phyloP scores from a whole-genome alignment of 768 basidiomycete genomes.

The Podaxis sp. region DNA sequence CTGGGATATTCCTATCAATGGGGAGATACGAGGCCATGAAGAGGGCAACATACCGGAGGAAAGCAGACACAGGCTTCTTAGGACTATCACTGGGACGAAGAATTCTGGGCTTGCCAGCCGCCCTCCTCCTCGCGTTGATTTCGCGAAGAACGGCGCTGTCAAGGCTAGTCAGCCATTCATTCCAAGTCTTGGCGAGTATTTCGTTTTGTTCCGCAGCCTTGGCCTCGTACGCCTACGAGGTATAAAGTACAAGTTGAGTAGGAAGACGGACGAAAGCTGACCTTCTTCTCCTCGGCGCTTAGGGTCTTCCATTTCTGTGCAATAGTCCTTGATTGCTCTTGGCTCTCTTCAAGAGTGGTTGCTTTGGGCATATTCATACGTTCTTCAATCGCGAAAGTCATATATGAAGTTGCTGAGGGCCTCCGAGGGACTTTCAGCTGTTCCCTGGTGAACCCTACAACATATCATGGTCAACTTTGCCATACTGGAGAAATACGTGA shows the following conservation, averaged over 20 bases:
- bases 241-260: not conserved
- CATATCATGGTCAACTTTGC: not conserved
- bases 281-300: constrained; percentile 8
- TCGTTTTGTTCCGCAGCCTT: not conserved
- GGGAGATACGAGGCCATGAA: not conserved
- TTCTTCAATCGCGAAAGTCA: not conserved
- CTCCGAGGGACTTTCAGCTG: constrained; percentile 1
- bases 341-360: not conserved
- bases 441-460: not conserved
- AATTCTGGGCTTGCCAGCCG: constrained; percentile 5
- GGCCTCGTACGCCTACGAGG: constrained; percentile 1
- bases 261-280: not conserved
- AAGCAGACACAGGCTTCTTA: constrained; percentile 8
- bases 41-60: constrained; percentile 11
- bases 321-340: not conserved
- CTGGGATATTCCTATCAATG: not conserved
- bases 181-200: constrained; percentile 2
- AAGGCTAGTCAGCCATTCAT: constrained; percentile 18
- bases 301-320: constrained; percentile 3
- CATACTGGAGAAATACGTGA: not conserved
- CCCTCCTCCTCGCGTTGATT: constrained; percentile 17
- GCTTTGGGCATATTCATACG: not conserved
- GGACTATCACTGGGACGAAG: not conserved
- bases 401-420: not conserved
- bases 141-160: constrained; percentile 16